These are phyloP conservation scores for Paraurostyla sp. DNA, from an alignment of 73 alveolate species.

Conservation along the genomic window DNA sequence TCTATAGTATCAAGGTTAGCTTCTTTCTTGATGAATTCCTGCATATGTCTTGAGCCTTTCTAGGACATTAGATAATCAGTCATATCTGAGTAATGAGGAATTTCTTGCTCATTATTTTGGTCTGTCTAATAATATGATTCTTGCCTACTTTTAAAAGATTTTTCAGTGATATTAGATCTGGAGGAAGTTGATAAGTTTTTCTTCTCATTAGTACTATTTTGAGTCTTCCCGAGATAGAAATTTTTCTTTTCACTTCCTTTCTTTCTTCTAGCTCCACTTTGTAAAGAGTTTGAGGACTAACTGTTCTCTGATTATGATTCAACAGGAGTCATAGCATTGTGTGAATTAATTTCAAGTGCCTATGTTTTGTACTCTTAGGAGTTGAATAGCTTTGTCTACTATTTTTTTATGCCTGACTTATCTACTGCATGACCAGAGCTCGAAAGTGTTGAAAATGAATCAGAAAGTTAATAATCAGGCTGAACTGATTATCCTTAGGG, in stretches of 20 bases:
- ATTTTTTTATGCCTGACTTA: not conserved
- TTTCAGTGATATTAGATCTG: conserved; percentile 9
- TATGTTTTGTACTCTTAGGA: not conserved
- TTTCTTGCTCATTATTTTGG: not conserved
- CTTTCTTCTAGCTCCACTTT: not conserved
- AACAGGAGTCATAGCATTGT: not conserved
- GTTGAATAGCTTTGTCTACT: not conserved
- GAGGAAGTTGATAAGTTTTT: not conserved
- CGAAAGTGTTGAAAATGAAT: conserved; percentile 2
- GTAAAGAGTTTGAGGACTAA: not conserved
- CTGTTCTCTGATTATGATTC: not conserved
- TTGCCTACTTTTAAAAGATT: not conserved
- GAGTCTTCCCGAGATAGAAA: not conserved
- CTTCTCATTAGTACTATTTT: not conserved
- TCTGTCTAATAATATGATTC: not conserved
- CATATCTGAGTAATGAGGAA: not conserved
- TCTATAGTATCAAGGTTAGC: not conserved
- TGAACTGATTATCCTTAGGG: not conserved
- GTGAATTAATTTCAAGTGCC: not conserved
- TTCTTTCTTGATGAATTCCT: conserved; percentile 19
- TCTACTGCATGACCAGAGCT: not conserved
- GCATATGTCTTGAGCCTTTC: conserved; percentile 56
- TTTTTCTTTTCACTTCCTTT: not conserved
- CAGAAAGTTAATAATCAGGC: not conserved
- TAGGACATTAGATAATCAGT: conserved; percentile 15